Conservation (phyloP, 192 early-diverging fungal species). For the Coemansia sp. region DNA sequence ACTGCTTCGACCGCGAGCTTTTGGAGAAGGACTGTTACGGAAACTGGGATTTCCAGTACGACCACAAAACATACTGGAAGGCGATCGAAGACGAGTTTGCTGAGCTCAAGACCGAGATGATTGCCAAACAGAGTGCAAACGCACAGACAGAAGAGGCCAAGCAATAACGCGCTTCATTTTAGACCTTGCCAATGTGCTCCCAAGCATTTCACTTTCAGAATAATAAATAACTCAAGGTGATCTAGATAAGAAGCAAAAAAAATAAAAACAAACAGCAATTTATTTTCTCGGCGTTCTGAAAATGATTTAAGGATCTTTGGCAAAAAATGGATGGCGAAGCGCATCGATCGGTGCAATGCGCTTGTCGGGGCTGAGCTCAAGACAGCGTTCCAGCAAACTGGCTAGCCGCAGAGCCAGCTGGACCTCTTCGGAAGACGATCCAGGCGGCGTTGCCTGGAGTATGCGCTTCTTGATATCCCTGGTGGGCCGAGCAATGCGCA, state of each 20-base stretch:
- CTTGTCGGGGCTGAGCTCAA: conserved; percentile 85
- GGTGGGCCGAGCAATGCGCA: conserved; percentile 65
- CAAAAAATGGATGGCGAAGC: conserved; percentile 83
- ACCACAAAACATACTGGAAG: conserved; percentile 71
- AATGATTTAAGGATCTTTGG: no score
- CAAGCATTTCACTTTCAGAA: no score
- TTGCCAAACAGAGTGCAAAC: conserved; percentile 10
- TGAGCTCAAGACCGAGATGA: conserved; percentile 26
- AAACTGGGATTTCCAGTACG: conserved; percentile 65
- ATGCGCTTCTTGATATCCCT: conserved; percentile 72
- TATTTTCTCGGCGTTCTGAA: no score
- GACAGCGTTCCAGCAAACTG: conserved; percentile 81
- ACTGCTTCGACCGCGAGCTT: conserved; percentile 38
- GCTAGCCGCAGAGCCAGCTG: conserved; percentile 68
- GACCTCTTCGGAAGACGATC: conserved; percentile 29
- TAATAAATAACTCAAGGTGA: no score
- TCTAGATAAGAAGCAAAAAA: no score
- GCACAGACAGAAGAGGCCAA: background rate
- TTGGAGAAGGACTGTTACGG: conserved; percentile 76
- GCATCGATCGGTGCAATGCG: conserved; percentile 85
- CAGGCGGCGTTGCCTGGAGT: conserved; percentile 55
- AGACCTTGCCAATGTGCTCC: background rate
- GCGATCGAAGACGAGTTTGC: conserved; percentile 47
- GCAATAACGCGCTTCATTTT: background rate
- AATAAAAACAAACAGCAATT: no score